Conservation (phyloP, 495 filamentous ascomycete genomes). For the Collariella sp. region DNA sequence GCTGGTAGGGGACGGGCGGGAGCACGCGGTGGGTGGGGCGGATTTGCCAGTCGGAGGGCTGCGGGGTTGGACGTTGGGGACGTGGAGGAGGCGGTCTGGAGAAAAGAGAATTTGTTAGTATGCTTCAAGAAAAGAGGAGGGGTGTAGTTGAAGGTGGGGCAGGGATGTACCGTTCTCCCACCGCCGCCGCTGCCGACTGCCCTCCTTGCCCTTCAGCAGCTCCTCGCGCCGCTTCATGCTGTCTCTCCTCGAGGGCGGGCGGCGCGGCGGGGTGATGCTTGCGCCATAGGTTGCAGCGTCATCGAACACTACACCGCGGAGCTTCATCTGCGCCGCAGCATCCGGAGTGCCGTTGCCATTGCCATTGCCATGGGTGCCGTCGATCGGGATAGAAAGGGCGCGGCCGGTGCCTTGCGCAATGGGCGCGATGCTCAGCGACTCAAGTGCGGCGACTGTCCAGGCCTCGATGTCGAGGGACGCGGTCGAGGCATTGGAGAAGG, state of each 20-base stretch:
- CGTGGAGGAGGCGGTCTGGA: constrained; percentile 73
- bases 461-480: constrained; percentile 38
- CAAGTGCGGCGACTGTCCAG: constrained; percentile 42
- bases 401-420: constrained; percentile 35
- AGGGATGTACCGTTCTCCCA: constrained; percentile 81
- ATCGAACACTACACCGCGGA: constrained; percentile 15
- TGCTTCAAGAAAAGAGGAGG: background rate
- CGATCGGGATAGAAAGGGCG: constrained; percentile 42
- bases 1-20: constrained; percentile 70
- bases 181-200: constrained; percentile 73
- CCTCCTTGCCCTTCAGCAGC: constrained; percentile 83
- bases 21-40: constrained; percentile 69
- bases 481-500: constrained; percentile 26
- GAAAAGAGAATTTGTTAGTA: background rate
- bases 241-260: constrained; percentile 35
- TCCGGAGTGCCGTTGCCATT: background rate
- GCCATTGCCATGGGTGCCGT: constrained; percentile 14
- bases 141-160: background rate
- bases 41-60: constrained; percentile 70
- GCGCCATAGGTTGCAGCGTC: constrained; percentile 2
- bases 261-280: constrained; percentile 26
- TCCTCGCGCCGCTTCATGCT: constrained; percentile 54
- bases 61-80: constrained; percentile 81
- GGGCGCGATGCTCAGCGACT: constrained; percentile 41
- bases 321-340: constrained; percentile 12